Conservation (phyloP, 1,284 basidiomycete genomes). For the Malassezia globosa region DNA sequence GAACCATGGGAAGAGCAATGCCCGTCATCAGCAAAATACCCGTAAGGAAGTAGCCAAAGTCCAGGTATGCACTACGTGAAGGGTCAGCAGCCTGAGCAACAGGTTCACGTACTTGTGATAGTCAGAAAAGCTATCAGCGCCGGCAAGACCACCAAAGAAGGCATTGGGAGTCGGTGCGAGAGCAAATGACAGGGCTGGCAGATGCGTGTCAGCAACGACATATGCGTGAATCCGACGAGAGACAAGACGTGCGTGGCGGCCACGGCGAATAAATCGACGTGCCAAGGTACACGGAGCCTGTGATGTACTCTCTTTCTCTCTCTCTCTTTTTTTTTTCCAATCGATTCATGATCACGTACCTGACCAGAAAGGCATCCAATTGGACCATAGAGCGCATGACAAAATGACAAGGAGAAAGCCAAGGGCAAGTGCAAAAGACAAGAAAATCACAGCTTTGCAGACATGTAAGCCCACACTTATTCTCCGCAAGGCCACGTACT, state of each 20-base stretch:
- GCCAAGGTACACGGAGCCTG: not conserved
- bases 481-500: constrained; percentile 12
- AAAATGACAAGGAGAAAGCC: constrained; percentile 96
- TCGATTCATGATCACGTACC: constrained; percentile 58
- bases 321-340: too few species aligned
- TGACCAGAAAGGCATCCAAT: constrained; percentile 93
- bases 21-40: constrained; percentile 76
- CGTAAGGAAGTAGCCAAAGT: constrained; percentile 91
- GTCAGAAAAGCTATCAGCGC: constrained; percentile 53
- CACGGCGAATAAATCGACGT: too few species aligned
- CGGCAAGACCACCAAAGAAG: constrained; percentile 53
- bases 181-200: constrained; percentile 77
- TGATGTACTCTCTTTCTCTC: not conserved
- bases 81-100: too few species aligned
- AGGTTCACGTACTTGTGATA: constrained; percentile 48
- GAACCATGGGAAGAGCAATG: constrained; percentile 78
- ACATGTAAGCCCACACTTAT: not conserved
- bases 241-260: not conserved
- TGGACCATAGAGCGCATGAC: constrained; percentile 86
- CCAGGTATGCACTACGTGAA: constrained; percentile 52
- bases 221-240: not conserved
- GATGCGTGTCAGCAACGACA: too few species aligned
- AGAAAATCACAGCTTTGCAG: constrained; percentile 38
- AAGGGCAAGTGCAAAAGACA: constrained; percentile 83
- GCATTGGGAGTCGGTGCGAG: constrained; percentile 91